Evolutionary conservation across 441 rosid genomes (phyloP).

Genomic region (Oxalis stricta): DNA sequence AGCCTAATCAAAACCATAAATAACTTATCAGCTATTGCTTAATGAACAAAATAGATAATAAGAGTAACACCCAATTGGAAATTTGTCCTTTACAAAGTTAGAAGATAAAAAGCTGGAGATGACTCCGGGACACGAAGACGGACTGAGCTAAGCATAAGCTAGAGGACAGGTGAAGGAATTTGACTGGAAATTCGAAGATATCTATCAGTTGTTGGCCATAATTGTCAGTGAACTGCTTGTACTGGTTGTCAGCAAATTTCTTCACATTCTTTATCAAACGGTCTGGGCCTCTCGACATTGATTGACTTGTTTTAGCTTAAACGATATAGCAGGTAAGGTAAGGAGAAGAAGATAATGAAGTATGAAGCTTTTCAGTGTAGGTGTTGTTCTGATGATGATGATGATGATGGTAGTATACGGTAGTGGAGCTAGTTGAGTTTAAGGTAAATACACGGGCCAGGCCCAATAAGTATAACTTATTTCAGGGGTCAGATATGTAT

Average conservation of each 20-base stretch:
- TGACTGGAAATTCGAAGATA: conserved; percentile 58
- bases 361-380: no score
- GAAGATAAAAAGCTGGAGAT: conserved; percentile 60
- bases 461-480: no score
- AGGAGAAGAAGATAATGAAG: no score
- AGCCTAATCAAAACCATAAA: conserved; percentile 30
- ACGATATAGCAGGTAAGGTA: no score
- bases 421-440: no score
- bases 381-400: no score
- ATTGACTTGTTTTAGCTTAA: no score
- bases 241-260: conserved; percentile 42
- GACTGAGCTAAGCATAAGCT: conserved; percentile 87
- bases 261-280: conserved; percentile 38
- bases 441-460: no score
- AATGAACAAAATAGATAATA: conserved; percentile 1
- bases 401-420: no score
- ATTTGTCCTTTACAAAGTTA: conserved; percentile 35
- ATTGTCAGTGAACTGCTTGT: conserved; percentile 34
- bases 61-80: background rate
- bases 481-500: no score
- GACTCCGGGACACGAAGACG: conserved; percentile 71
- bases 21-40: background rate
- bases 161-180: conserved; percentile 77
- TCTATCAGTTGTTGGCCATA: conserved; percentile 59
- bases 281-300: conserved; percentile 48